Percentiles rank a stretch among this genome's conserved stretches.
Conservation (phyloP, 2,329 filamentous ascomycete species). For the Aspergillus unguis region DNA sequence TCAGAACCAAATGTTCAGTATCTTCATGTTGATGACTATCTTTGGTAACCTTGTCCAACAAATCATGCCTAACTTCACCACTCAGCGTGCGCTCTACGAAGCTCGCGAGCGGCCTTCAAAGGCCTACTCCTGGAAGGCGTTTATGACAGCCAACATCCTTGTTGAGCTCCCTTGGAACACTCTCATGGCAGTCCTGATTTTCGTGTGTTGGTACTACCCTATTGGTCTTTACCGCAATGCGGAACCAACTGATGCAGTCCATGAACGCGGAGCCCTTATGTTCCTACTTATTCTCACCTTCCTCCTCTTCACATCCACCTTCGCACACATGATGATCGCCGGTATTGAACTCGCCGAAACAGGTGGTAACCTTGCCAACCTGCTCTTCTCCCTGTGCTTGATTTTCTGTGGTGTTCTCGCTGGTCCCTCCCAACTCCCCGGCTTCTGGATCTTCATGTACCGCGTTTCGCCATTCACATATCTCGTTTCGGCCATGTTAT, state of each 20-base stretch:
- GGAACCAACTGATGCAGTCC: constrained; percentile 36
- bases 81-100: constrained; percentile 58
- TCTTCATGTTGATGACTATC: constrained; percentile 81
- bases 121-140: constrained; percentile 70
- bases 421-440: constrained; percentile 55
- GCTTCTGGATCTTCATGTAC: constrained; percentile 80
- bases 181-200: constrained; percentile 61
- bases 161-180: constrained; percentile 69
- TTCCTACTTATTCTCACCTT: constrained; percentile 64
- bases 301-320: constrained; percentile 68
- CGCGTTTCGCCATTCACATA: constrained; percentile 66
- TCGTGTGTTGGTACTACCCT: constrained; percentile 66
- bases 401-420: constrained; percentile 58
- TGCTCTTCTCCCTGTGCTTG: constrained; percentile 58
- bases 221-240: constrained; percentile 49
- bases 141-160: constrained; percentile 67
- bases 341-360: constrained; percentile 67
- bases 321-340: constrained; percentile 70
- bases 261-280: constrained; percentile 61
- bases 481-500: constrained; percentile 45
- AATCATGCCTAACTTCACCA: constrained; percentile 59
- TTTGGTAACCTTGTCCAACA: constrained; percentile 60
- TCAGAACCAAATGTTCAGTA: constrained; percentile 86
- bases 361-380: constrained; percentile 60
- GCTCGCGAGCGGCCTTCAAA: constrained; percentile 62